Base-by-base conservation (phyloP, 2,329 filamentous ascomycete genomes). In the Lasiodiplodia gonubiensis region DNA sequence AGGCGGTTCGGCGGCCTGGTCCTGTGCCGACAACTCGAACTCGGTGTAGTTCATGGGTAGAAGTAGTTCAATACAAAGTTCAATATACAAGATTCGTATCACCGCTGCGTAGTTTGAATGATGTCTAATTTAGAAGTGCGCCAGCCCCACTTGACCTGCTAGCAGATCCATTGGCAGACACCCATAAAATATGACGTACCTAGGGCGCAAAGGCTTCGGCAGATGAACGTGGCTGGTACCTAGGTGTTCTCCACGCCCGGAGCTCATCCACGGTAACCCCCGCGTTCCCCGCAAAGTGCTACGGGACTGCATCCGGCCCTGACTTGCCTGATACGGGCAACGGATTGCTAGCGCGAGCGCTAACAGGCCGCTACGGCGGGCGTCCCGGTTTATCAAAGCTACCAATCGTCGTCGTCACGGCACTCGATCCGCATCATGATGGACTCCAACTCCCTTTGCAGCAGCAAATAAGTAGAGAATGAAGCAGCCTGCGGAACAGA, bases 21-120 rank as follows among this genome's bases (percentile, higher is more conserved):
- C 48, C 4, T 64, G 61, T 21, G 61, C 61, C 23, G 61, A 64
- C 49, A 64, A 64, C 33, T 64, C 61, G 4, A 64, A 63, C 42
- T 51, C 59, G 46, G 30, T 18, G 25, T 59, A 42, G n/a, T 12
- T 23, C 0, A 5, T n/a, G 39, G 42, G 18, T 33, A 33, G 30
- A 33, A 33, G 8, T 33, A 33, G 27, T 7, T 30, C 27, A 30
- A 30, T 30, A 30, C 27, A 30, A 30, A 1, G 30, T 33, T 33
- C 30, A 33, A 33, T 33, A 33, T 33, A 8, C 10, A 33, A 33
- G 30, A 33, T 33, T n/a, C n/a, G n/a, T n/a, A n/a, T n/a, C n/a
- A n/a, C n/a, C n/a, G n/a, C n/a, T n/a, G n/a, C n/a, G n/a, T n/a
- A n/a, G n/a, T n/a, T n/a, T 10, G 30, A 10, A 33, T 33, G 30